These are phyloP conservation scores for Lycium barbarum DNA, from an alignment of 257 asterid species.

Conservation along the genomic window DNA sequence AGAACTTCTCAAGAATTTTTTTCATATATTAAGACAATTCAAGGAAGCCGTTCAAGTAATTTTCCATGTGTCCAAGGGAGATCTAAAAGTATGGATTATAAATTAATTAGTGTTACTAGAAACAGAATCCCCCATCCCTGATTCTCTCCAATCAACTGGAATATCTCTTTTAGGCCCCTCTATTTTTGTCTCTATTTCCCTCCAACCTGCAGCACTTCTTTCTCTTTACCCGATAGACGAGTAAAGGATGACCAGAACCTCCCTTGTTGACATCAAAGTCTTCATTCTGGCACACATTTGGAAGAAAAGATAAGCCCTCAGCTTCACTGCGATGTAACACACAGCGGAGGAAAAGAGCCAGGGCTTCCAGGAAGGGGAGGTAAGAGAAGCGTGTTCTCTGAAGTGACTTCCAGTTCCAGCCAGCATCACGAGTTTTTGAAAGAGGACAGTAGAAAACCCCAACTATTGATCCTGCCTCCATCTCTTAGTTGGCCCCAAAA, in stretches of 20 bases:
- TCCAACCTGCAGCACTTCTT: background rate
- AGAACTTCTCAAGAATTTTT: background rate
- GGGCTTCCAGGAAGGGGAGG: background rate
- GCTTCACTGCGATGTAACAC: background rate
- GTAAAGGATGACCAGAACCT: background rate
- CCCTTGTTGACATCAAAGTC: background rate
- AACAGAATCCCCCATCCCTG: background rate
- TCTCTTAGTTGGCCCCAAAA: background rate
- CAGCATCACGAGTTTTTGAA: background rate
- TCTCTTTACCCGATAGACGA: background rate
- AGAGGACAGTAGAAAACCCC: background rate
- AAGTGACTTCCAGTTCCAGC: background rate
- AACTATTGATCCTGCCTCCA: background rate
- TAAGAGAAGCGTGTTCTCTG: background rate
- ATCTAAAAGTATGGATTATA: background rate
- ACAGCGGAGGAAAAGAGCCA: background rate
- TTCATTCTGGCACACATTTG: background rate
- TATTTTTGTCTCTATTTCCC: background rate
- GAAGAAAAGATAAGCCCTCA: background rate
- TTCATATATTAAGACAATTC: too few relatives aligned
- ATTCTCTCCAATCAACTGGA: background rate
- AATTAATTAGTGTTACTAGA: background rate
- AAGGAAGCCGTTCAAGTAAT: too few relatives aligned
- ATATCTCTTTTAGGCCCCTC: slow-evolving; percentile 14
- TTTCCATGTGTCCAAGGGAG: too few relatives aligned